A percentile compares a stretch with the other conserved stretches of the same genome.
These are phyloP conservation scores for Teunomyces kruisii DNA, from an alignment of 805 yeast species.

Conservation along the genomic window DNA sequence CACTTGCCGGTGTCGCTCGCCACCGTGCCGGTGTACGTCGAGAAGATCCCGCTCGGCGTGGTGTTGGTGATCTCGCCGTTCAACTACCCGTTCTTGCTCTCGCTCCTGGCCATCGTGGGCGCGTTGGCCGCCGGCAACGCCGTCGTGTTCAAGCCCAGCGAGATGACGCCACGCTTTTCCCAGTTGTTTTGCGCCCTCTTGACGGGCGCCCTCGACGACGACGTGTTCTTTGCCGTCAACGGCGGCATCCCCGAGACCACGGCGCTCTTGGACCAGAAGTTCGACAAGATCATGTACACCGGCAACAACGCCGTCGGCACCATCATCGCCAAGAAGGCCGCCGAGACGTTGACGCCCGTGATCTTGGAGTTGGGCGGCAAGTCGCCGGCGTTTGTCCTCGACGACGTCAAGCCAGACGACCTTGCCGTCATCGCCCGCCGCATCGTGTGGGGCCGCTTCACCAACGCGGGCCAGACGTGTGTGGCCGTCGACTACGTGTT, in stretches of 20 bases:
- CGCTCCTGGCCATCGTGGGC: slow-evolving; percentile 66
- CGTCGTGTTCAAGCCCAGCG: slow-evolving; percentile 76
- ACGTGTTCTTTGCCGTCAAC: slow-evolving; percentile 60
- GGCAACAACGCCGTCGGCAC: slow-evolving; percentile 79
- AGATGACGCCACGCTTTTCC: slow-evolving; percentile 64
- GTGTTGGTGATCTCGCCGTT: slow-evolving; percentile 76
- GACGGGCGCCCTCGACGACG: slow-evolving; percentile 51
- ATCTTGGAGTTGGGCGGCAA: slow-evolving; percentile 90
- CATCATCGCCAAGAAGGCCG: slow-evolving; percentile 76
- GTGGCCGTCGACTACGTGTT: slow-evolving; percentile 83
- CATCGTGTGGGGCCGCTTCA: slow-evolving; percentile 73
- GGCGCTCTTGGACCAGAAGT: slow-evolving; percentile 57
- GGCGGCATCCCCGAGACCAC: slow-evolving; percentile 72
- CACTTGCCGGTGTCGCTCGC: slow-evolving; percentile 36
- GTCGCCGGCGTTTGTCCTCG: slow-evolving; percentile 75
- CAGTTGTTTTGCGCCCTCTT: slow-evolving; percentile 56
- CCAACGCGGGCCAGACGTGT: slow-evolving; percentile 89
- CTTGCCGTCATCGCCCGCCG: slow-evolving; percentile 53
- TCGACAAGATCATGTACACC: slow-evolving; percentile 83
- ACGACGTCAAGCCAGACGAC: slow-evolving; percentile 43
- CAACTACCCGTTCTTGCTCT: slow-evolving; percentile 71
- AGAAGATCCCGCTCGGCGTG: slow-evolving; percentile 54
- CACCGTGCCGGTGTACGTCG: slow-evolving; percentile 30
- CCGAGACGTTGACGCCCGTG: slow-evolving; percentile 78
- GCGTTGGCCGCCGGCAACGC: slow-evolving; percentile 87